phyloP scores from a whole-genome alignment of 768 basidiomycete genomes.

The Pulveroboletus sp. region DNA sequence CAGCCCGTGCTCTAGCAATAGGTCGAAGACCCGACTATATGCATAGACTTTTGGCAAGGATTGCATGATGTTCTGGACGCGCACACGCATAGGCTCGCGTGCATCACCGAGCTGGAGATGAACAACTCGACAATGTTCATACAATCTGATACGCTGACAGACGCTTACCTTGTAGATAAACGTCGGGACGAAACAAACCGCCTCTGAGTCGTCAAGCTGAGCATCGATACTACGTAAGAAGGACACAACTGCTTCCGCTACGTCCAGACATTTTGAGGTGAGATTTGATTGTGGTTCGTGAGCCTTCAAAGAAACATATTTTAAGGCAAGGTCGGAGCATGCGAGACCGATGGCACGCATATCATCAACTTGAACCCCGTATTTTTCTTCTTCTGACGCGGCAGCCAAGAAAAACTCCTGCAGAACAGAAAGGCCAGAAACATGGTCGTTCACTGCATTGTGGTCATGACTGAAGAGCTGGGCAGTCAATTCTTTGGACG shows the following conservation, averaged over 20 bases:
- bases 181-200: slow-evolving; percentile 82
- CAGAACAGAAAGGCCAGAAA: slow-evolving; percentile 69
- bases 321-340: slow-evolving; percentile 87
- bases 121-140: slow-evolving; percentile 1
- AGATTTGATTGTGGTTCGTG: slow-evolving; percentile 91
- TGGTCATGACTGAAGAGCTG: slow-evolving; percentile 94
- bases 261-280: slow-evolving; percentile 82
- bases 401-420: slow-evolving; percentile 70
- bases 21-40: slow-evolving; percentile 85
- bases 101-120: slow-evolving; percentile 81
- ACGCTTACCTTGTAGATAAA: slow-evolving; percentile 78
- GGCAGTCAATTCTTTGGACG: slow-evolving; percentile 68
- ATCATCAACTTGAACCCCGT: slow-evolving; percentile 41
- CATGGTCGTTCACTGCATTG: slow-evolving; percentile 88
- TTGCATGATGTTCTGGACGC: slow-evolving; percentile 83
- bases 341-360: slow-evolving; percentile 67
- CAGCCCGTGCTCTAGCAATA: slow-evolving; percentile 83
- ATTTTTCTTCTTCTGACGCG: slow-evolving; percentile 52
- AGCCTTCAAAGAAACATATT: slow-evolving; percentile 87
- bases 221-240: slow-evolving; percentile 71
- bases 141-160: not conserved
- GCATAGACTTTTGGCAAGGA: slow-evolving; percentile 86
- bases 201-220: slow-evolving; percentile 83
- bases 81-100: slow-evolving; percentile 71
- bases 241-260: slow-evolving; percentile 71